Conservation (phyloP, 352 stramenopile genomes). For the Halophytophthora polymorphica region DNA sequence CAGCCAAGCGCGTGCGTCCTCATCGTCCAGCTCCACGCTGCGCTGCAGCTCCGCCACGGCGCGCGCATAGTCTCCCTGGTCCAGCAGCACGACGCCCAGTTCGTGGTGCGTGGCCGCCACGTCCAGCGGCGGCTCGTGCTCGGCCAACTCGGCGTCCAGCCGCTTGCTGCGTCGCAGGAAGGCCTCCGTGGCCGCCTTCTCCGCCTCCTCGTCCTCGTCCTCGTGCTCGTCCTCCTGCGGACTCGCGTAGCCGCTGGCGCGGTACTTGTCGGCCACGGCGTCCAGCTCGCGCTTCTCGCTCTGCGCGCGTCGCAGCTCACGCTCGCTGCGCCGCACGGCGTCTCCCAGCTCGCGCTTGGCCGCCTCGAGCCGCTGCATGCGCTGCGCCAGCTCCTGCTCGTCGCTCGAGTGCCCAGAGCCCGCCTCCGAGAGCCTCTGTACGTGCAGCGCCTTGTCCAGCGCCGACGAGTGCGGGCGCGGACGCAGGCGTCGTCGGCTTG, state of each 20-base stretch:
- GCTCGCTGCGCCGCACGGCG: conserved; percentile 33
- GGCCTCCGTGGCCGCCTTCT: conserved; percentile 21
- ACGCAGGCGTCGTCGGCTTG: conserved; percentile 12
- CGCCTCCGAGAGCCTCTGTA: conserved; percentile 21
- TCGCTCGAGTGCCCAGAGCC: conserved; percentile 28
- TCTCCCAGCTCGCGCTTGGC: conserved; percentile 38
- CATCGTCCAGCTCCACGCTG: conserved; percentile 32
- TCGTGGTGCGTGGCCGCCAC: conserved; percentile 48
- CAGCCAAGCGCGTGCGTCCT: conserved; percentile 44
- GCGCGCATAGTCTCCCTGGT: conserved; percentile 37
- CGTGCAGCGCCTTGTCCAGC: conserved; percentile 20
- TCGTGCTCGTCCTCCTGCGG: conserved; percentile 17
- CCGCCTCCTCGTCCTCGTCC: conserved; percentile 23
- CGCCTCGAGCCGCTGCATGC: conserved; percentile 33
- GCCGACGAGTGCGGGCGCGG: conserved; percentile 19
- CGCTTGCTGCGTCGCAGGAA: conserved; percentile 23
- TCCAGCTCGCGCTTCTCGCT: conserved; percentile 35
- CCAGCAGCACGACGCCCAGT: conserved; percentile 43
- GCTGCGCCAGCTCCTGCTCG: conserved; percentile 38
- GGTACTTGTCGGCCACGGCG: conserved; percentile 27
- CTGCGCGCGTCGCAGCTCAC: conserved; percentile 24
- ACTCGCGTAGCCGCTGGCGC: conserved; percentile 28
- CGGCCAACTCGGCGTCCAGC: conserved; percentile 20
- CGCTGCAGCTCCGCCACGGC: conserved; percentile 42
- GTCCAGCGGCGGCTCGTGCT: conserved; percentile 37